Evolutionary conservation across 768 basidiomycete genomes (phyloP), one percentile per base, ranked within the genome.

Genomic region (Cystoderma amianthinum): DNA sequence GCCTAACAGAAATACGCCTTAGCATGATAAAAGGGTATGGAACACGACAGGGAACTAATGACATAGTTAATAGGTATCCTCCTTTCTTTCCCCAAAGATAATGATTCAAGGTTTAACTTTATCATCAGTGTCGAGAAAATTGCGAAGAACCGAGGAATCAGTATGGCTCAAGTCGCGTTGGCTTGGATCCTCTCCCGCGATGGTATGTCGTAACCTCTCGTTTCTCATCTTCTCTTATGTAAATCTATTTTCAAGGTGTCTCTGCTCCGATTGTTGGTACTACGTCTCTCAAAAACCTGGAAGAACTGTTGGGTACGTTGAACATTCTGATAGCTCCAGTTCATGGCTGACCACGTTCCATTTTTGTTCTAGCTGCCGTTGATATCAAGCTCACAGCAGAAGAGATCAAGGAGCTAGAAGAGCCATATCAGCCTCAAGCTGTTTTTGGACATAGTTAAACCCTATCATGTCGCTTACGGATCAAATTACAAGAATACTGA

Each of bases 221-320:
- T 2, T 17, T 5, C 4, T 5, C 39, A 18, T 13, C 37, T 16
- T 21, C 6, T 5, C 22, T 13, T 16, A 20, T 18, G 25, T 21
- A 17, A 2, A 13, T 13, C 6, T 12, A 22, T 38, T 18, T 25
- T 37, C 25, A 19, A 63, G 69, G 59, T 19, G 69, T 82, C 3
- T 61, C 76, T 0, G 78, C 78, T 1, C 80, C 80, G 0, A 78
- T 82, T 49, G 66, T 81, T 24, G 80, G 78, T 1, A 65, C 70
- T 0, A 76, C 73, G 1, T 74, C 68, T 22, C 45, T 72, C 3
- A 61, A 74, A 20, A 75, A 79, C 42, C 55, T 81, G 19, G 51
- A 66, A 17, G 78, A 81, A 38, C 51, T 78, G 12, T 61, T 78
- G 38, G 71, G 72, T 71, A 52, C 43, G 57, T 33, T n/a, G n/a